Evolutionary conservation across 2,329 filamentous ascomycete genomes (phyloP).

Genomic region (Sporothrix pallida): DNA sequence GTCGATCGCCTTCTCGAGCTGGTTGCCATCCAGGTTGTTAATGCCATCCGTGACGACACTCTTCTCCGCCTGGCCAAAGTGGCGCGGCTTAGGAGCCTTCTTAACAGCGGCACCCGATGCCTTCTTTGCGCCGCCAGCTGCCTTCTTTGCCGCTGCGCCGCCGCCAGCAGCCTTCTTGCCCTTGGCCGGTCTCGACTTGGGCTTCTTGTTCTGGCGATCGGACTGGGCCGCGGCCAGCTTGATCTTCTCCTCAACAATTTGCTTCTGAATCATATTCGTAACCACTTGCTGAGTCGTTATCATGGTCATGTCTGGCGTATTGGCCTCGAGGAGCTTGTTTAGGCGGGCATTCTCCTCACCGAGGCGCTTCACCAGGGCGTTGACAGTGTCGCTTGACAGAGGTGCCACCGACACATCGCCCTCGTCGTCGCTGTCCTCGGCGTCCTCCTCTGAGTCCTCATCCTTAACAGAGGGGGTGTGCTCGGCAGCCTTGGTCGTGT

Average conservation of each 20-base stretch:
- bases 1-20: slow-evolving; percentile 79
- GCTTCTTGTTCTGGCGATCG: slow-evolving; percentile 65
- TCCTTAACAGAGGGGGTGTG: slow-evolving; percentile 62
- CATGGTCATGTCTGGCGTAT: slow-evolving; percentile 57
- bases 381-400: slow-evolving; percentile 54
- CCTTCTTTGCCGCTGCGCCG: not conserved
- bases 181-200: slow-evolving; percentile 63
- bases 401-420: slow-evolving; percentile 59
- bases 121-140: slow-evolving; percentile 46
- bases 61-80: slow-evolving; percentile 80
- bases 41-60: slow-evolving; percentile 88
- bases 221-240: slow-evolving; percentile 60
- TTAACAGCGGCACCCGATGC: slow-evolving; percentile 45
- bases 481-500: slow-evolving; percentile 46
- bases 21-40: slow-evolving; percentile 76
- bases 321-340: slow-evolving; percentile 58
- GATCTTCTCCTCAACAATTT: slow-evolving; percentile 74
- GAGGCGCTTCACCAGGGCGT: slow-evolving; percentile 58
- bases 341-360: slow-evolving; percentile 64
- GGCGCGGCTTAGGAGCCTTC: slow-evolving; percentile 60
- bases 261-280: slow-evolving; percentile 69
- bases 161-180: slow-evolving; percentile 49
- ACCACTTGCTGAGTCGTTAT: slow-evolving; percentile 66
- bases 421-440: slow-evolving; percentile 68
- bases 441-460: slow-evolving; percentile 71